These are phyloP conservation scores for Pythium phragmiticola DNA, from an alignment of 352 stramenopile species.

Conservation along the genomic window DNA sequence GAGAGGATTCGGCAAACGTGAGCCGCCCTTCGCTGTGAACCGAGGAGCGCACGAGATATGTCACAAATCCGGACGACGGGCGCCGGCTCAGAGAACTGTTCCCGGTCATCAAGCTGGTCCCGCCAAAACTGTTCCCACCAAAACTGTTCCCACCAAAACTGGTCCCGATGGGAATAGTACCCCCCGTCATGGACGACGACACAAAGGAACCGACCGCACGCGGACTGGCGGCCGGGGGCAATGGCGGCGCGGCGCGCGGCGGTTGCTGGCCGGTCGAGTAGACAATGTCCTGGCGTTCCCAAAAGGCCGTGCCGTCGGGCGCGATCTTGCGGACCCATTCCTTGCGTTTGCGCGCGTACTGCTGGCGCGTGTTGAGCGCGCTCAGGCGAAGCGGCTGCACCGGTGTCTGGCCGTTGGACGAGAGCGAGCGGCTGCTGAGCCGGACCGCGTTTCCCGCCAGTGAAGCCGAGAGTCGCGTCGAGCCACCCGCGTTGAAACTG, in stretches of 20 bases:
- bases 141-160: too few relatives aligned
- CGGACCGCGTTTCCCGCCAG: constrained; percentile 8
- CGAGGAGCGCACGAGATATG: constrained; percentile 65
- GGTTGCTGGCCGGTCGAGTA: constrained; percentile 15
- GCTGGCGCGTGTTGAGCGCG: constrained; percentile 69
- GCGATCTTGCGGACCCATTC: constrained; percentile 75
- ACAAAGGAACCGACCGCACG: neutral
- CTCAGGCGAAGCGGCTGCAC: constrained; percentile 38
- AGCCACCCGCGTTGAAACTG: constrained; percentile 10
- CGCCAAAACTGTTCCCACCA: neutral
- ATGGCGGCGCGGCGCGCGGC: neutral
- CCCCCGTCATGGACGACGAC: too few relatives aligned
- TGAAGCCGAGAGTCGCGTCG: constrained; percentile 4
- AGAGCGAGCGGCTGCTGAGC: constrained; percentile 28
- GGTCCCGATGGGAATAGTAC: too few relatives aligned
- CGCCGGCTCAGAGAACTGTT: constrained; percentile 17
- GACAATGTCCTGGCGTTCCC: constrained; percentile 58
- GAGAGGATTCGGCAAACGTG: constrained; percentile 65
- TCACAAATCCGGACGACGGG: constrained; percentile 70
- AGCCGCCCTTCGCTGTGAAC: constrained; percentile 51
- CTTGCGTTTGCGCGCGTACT: constrained; percentile 75
- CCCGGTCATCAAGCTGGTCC: neutral
- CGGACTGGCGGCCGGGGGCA: neutral
- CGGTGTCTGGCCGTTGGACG: constrained; percentile 22
- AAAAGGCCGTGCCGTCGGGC: constrained; percentile 66